Percentiles rank a stretch among this genome's conserved stretches.
Evolutionary conservation across 2,329 filamentous ascomycete genomes (phyloP).

Genomic region (Fusarium miscanthi): DNA sequence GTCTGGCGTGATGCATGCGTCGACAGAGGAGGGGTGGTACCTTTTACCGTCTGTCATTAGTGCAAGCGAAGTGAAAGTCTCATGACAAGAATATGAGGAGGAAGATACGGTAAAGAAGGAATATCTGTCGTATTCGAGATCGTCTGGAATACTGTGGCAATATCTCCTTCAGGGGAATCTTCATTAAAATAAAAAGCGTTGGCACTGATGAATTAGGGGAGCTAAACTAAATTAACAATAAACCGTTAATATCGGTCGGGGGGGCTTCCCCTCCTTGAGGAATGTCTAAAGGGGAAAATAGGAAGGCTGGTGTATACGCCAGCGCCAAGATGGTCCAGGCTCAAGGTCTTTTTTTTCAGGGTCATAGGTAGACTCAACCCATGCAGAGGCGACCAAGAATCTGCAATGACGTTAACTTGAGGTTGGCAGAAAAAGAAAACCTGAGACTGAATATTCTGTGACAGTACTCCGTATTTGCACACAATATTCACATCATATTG

Average conservation of each 20-base stretch:
- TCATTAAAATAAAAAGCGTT: conserved; percentile 1
- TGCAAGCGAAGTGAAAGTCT: conserved; percentile 15
- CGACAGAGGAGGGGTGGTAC: conserved; percentile 16
- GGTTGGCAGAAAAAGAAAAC: neutral
- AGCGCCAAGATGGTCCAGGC: conserved; percentile 16
- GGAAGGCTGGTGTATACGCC: conserved; percentile 24
- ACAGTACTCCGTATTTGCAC: neutral
- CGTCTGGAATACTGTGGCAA: conserved; percentile 3
- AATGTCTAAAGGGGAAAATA: conserved; percentile 26
- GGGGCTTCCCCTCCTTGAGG: conserved; percentile 21
- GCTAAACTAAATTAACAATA: conserved; percentile 21
- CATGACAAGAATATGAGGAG: conserved; percentile 5
- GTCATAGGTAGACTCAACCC: neutral
- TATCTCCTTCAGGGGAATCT: neutral
- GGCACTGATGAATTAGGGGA: conserved; percentile 11
- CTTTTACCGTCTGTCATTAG: conserved; percentile 22
- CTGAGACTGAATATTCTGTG: neutral
- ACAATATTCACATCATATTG: neutral
- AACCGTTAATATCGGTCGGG: conserved; percentile 17
- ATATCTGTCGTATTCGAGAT: conserved; percentile 15
- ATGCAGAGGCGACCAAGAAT: neutral
- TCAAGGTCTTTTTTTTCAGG: conserved; percentile 1
- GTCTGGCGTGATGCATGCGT: conserved; percentile 30
- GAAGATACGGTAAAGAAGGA: conserved; percentile 2
- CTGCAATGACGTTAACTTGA: conserved; percentile 20